Base-by-base conservation (phyloP, 768 basidiomycete species). In the Tubosaeta brunneosetosa region DNA sequence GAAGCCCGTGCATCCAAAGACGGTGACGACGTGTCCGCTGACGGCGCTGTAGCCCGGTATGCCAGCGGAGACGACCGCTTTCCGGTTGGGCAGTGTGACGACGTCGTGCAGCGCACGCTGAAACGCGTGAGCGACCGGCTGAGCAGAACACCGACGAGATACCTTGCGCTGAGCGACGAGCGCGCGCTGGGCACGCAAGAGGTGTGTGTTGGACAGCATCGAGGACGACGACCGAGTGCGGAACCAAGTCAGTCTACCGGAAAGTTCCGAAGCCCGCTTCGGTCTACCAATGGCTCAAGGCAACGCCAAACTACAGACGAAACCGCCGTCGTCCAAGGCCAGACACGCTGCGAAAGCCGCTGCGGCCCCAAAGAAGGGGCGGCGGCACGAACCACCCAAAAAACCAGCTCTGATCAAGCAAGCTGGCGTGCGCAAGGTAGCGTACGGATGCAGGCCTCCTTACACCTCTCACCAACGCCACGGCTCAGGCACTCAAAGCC, bases 1-100 rank as follows among this genome's bases (percentile, higher is more conserved):
- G 70, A 97, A 98, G 6, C 94, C 91, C 4, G 94, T 97, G 67
- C 86, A 89, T 22, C 97, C 97, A 77, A 99, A 98, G 46, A 98
- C 94, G 14, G 97, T 99, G 38, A 88, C 95, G 34, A 86, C 82
- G 72, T 94, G 94, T 3, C 95, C 97, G 38, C 87, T 85, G 53
- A 87, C 85, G 4, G 91, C 86, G 64, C 88, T 90, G 65, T 92
- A 90, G 55, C 87, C 94, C 48, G 86, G 84, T 48, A 84, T 80
- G 17, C 94, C 94, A 58, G 82, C 75, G 6, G 84, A 80, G 62
- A 94, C 76, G 58, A 91, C 74, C 36, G 91, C 85, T 61, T 85
- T 85, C 52, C 67, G 66, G 33, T 64, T 67, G 44, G 85, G 83
- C 37, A 86, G 73, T 13, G 79, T 79, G 55, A 79, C 73, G 37